Conservation (phyloP, 148 eudicot genomes). For the Vaccinium myrtillus region DNA sequence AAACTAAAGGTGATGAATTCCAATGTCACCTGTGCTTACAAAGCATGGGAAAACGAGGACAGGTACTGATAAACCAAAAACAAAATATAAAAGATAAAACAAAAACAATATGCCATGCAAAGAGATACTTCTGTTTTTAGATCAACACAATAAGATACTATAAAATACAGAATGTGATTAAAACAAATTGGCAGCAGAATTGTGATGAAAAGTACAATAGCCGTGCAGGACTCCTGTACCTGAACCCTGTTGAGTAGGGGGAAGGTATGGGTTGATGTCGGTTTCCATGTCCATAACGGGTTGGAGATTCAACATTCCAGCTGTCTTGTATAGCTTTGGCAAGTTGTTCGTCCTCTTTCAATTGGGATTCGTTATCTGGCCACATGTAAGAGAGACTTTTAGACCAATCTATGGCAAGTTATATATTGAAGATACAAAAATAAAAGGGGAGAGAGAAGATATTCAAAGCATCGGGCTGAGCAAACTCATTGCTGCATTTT, state of each 20-base stretch:
- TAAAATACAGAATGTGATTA: not conserved
- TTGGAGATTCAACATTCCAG: conserved; percentile 51
- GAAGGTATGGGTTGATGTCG: conserved; percentile 48
- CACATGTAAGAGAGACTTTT: conserved; percentile 2
- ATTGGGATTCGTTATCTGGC: conserved; percentile 51
- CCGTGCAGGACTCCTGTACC: conserved; percentile 36
- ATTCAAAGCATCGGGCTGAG: not conserved
- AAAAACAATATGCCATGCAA: not conserved
- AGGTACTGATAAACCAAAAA: not conserved
- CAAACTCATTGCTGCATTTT: not conserved
- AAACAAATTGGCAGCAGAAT: conserved; percentile 7
- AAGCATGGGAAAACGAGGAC: not conserved
- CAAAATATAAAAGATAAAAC: not conserved
- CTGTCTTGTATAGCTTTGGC: conserved; percentile 81
- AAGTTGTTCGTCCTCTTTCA: conserved; percentile 75
- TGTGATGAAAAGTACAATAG: not conserved
- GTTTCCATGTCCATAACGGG: conserved; percentile 33
- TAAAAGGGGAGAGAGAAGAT: not conserved
- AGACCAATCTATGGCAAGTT: not conserved
- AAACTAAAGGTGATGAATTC: not conserved
- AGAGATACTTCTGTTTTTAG: not conserved
- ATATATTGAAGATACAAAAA: not conserved
- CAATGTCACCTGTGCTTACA: not conserved
- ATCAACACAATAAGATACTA: not conserved
- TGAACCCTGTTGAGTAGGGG: conserved; percentile 58